phyloP scores from a whole-genome alignment of 108 stramenopile genomes.

The Cylindrotheca fusiformis region DNA sequence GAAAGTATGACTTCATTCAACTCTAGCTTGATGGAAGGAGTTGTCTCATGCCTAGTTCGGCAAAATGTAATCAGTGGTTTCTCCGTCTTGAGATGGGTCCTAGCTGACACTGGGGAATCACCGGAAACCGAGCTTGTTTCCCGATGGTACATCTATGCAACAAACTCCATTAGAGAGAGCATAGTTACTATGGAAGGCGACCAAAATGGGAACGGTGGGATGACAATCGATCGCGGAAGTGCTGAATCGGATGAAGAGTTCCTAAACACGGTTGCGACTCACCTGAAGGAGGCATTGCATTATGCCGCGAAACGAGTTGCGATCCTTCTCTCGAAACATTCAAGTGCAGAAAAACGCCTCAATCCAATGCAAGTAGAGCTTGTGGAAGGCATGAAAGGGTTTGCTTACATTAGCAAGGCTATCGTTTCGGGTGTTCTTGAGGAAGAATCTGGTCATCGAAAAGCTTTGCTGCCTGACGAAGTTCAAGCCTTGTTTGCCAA shows the following conservation, averaged over 20 bases:
- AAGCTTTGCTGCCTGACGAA: conserved; percentile 1
- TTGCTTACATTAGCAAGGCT: conserved; percentile 1
- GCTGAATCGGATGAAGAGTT: conserved; percentile 26
- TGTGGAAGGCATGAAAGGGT: conserved; percentile 36
- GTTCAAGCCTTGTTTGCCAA: conserved; percentile 5
- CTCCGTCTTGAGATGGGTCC: conserved; percentile 52
- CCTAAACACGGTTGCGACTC: conserved; percentile 6
- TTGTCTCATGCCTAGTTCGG: conserved; percentile 40
- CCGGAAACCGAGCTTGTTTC: conserved; percentile 8
- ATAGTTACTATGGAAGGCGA: conserved; percentile 46
- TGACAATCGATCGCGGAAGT: conserved; percentile 27
- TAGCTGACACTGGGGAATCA: conserved; percentile 36
- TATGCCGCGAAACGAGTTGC: conserved; percentile 49
- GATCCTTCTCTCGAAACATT: conserved; percentile 24
- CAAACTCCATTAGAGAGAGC: conserved; percentile 38
- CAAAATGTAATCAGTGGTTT: conserved; percentile 35
- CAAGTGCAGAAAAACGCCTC: conserved; percentile 25
- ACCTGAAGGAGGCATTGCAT: conserved; percentile 27
- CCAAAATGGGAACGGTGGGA: conserved; percentile 25
- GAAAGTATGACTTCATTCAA: conserved; percentile 33
- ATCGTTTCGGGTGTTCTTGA: neutral
- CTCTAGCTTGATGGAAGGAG: conserved; percentile 20
- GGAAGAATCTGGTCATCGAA: neutral
- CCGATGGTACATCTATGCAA: conserved; percentile 52
- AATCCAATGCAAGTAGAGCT: conserved; percentile 40